Percentiles rank a stretch among this genome's conserved stretches.
Evolutionary conservation across 2,329 filamentous ascomycete genomes (phyloP).

Genomic region (Orbilia quercus): DNA sequence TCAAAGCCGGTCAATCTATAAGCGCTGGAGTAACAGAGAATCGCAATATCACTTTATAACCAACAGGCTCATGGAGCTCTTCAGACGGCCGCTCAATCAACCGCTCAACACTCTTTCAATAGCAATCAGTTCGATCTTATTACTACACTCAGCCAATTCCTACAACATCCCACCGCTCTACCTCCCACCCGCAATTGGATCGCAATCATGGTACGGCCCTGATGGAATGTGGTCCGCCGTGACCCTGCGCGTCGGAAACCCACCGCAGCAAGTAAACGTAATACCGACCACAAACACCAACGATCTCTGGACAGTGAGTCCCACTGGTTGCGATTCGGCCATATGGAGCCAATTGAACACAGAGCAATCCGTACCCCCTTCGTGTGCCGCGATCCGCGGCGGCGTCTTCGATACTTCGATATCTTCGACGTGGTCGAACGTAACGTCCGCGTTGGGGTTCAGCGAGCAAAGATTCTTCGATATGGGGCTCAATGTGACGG

Average conservation of each 20-base stretch:
- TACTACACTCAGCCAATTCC: background rate
- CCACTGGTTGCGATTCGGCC: conserved; percentile 15
- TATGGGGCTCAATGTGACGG: conserved; percentile 27
- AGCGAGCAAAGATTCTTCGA: conserved; percentile 37
- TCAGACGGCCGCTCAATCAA: conserved; percentile 3
- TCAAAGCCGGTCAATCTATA: background rate
- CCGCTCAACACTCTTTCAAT: background rate
- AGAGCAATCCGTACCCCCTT: background rate
- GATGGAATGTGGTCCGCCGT: conserved; percentile 50
- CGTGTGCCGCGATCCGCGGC: conserved; percentile 19
- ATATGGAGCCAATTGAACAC: conserved; percentile 14
- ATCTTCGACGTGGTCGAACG: conserved; percentile 38
- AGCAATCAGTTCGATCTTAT: background rate
- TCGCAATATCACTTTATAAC: no score
- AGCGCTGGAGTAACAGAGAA: no score
- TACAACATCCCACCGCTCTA: conserved; percentile 21
- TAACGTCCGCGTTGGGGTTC: conserved; percentile 12
- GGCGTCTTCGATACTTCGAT: conserved; percentile 25
- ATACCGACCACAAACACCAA: conserved; percentile 31
- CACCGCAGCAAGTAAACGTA: conserved; percentile 31
- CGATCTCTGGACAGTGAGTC: conserved; percentile 26
- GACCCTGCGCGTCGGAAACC: conserved; percentile 40
- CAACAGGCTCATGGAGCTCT: background rate
- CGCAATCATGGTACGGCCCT: conserved; percentile 41
- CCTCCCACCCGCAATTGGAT: conserved; percentile 27